Evolutionary conservation across 2,329 filamentous ascomycete genomes (phyloP).

Genomic region (Bretziella fagacearum): DNA sequence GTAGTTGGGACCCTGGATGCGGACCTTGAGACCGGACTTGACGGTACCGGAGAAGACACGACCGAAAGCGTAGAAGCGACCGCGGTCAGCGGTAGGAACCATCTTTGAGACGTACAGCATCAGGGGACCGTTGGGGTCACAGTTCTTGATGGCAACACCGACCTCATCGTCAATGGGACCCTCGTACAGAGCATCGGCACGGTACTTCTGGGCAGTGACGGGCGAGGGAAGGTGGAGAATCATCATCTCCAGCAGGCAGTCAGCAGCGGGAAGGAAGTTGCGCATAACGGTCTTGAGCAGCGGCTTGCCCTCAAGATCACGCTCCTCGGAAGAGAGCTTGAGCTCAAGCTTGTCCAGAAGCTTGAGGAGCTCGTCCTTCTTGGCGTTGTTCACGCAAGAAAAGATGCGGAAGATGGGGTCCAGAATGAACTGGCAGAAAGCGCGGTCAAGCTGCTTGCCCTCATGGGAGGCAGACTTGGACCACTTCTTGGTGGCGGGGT

Average conservation of each 20-base stretch:
- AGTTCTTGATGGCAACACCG: conserved; percentile 95
- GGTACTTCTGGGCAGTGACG: conserved; percentile 90
- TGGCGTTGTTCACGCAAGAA: conserved; percentile 91
- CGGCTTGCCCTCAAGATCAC: conserved; percentile 88
- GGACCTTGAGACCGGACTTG: conserved; percentile 95
- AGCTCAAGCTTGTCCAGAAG: conserved; percentile 88
- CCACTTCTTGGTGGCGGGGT: conserved; percentile 99
- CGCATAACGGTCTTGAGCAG: conserved; percentile 97
- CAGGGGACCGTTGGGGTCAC: conserved; percentile 91
- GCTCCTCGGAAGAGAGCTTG: conserved; percentile 76
- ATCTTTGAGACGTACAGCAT: conserved; percentile 99
- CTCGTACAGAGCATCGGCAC: conserved; percentile 97
- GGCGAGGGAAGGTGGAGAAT: conserved; percentile 97
- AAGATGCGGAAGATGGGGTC: conserved; percentile 99
- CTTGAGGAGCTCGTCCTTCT: conserved; percentile 73
- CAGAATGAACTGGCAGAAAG: conserved; percentile 98
- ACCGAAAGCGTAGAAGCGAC: conserved; percentile 99
- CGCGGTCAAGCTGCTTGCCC: conserved; percentile 84
- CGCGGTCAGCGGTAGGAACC: conserved; percentile 98
- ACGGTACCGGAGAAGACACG: conserved; percentile 99
- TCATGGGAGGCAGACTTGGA: conserved; percentile 71
- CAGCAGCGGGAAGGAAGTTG: conserved; percentile 95
- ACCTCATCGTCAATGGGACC: conserved; percentile 84
- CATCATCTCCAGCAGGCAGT: conserved; percentile 99
- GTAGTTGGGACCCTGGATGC: conserved; percentile 99